These are phyloP conservation scores for Oligophagozyma castellii DNA, from an alignment of 1,139 yeast species.

Conservation along the genomic window DNA sequence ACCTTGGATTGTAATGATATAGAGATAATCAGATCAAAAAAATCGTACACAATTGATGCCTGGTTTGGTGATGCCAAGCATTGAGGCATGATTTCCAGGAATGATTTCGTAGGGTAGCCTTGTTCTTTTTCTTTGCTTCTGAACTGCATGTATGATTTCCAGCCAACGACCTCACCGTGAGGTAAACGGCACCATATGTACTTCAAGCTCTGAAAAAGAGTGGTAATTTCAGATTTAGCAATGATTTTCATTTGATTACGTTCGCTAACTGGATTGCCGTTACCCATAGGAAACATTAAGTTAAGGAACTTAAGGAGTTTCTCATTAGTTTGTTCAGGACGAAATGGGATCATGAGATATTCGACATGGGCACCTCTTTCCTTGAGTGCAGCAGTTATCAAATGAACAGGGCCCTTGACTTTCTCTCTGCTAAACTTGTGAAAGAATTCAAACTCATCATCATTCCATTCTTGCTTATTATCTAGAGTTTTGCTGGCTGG, in stretches of 20 bases:
- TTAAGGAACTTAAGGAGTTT: conserved; percentile 41
- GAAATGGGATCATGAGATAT: conserved; percentile 52
- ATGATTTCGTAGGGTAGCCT: conserved; percentile 57
- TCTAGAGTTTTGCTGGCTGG: too few relatives aligned
- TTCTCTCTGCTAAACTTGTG: conserved; percentile 50
- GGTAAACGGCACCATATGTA: conserved; percentile 82
- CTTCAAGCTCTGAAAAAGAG: conserved; percentile 59
- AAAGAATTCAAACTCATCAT: conserved; percentile 27
- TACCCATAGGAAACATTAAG: conserved; percentile 40
- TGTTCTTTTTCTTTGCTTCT: conserved; percentile 50
- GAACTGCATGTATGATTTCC: conserved; percentile 70
- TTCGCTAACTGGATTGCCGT: conserved; percentile 29
- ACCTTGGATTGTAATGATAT: conserved; percentile 71
- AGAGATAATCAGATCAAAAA: conserved; percentile 68
- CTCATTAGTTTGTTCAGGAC: conserved; percentile 49
- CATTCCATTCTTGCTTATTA: conserved; percentile 17
- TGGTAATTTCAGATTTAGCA: conserved; percentile 42
- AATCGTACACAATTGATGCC: conserved; percentile 80
- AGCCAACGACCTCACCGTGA: conserved; percentile 67
- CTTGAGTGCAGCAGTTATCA: conserved; percentile 53
- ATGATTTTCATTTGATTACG: conserved; percentile 29
- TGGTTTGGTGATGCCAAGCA: conserved; percentile 75
- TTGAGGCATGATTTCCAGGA: conserved; percentile 68
- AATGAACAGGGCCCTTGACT: conserved; percentile 49
- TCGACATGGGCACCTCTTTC: conserved; percentile 39